Evolutionary conservation across 1,284 basidiomycete species (phyloP).

Genomic region (Trametes sp.): DNA sequence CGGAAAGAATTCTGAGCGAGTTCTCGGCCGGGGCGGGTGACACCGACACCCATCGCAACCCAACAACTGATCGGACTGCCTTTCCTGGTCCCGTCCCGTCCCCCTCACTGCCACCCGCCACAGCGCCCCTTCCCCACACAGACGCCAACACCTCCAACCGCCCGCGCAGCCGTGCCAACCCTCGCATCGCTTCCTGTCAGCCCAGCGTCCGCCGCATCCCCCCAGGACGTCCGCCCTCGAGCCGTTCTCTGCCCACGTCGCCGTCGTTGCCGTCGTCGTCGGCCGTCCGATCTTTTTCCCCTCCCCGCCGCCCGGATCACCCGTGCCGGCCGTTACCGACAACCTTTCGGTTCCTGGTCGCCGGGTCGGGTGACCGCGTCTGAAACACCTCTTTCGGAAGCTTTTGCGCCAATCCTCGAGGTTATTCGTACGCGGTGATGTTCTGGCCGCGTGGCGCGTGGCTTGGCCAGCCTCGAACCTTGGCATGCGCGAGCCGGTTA

Average conservation of each 20-base stretch:
- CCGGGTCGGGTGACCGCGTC: slow-evolving; percentile 21
- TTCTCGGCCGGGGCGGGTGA: slow-evolving; percentile 10
- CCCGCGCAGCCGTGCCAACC: neutral
- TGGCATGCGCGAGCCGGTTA: slow-evolving; percentile 3
- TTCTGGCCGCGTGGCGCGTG: neutral
- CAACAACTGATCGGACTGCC: slow-evolving; percentile 10
- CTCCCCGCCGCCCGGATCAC: slow-evolving; percentile 15
- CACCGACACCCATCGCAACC: slow-evolving; percentile 3
- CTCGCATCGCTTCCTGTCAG: neutral
- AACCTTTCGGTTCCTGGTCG: slow-evolving; percentile 20
- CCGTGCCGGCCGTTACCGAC: slow-evolving; percentile 10
- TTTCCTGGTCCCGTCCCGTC: neutral
- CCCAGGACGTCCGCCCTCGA: neutral
- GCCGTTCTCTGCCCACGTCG: neutral
- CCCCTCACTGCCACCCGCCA: slow-evolving; percentile 28
- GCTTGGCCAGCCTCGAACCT: neutral
- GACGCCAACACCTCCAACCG: slow-evolving; percentile 8
- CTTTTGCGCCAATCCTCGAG: neutral
- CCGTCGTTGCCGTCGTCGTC: neutral
- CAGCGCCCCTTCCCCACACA: slow-evolving; percentile 23
- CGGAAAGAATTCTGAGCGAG: slow-evolving; percentile 7
- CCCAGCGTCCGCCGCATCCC: neutral
- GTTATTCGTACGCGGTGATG: neutral
- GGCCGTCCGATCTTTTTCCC: slow-evolving; percentile 1
- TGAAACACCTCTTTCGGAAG: neutral